Evolutionary conservation across 192 early-diverging fungal species (phyloP), one percentile per base, ranked within the genome.

Genomic region (Umbelopsis sp.): DNA sequence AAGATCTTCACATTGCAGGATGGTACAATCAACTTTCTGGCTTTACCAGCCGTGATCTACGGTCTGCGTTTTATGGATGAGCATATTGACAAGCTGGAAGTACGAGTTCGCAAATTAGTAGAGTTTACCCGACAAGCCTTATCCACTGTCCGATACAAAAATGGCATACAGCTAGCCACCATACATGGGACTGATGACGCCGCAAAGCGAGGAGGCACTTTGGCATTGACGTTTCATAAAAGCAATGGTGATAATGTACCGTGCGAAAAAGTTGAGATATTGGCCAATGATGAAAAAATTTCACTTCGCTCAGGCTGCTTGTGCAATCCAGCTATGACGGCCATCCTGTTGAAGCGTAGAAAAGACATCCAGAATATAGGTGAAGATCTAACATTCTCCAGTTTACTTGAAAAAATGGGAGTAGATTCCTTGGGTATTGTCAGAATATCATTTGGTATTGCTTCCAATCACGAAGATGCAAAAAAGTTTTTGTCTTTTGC

Each of bases 251-350:
- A 35, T 18, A 30, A 61, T 35, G 55, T 61, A 35, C 0, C 10
- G 13, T 61, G 55, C 25, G 55, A 35, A 4, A 27, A 61, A 18
- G 35, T 61, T 13, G 55, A 61, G 4, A 37, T 35, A 2, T 35
- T 61, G 18, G 55, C 55, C 27, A 61, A 37, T 25, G 35, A 61
- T 16, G 55, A 61, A 61, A 61, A 25, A n/a, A 61, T 61, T 0
- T 61, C 55, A 30, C 55, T 61, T 61, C 55, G 55, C 11, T 61
- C 55, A 35, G 55, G 55, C 5, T 61, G 55, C 55, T 18, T 61
- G 55, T 61, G 55, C 16, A 61, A 61, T 61, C 55, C 55, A 13
- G 55, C 55, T 18, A 61, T 61, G 55, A 13, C 55, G n/a, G 55
- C 55, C 4, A 61, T 61, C 18, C 33, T 61, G 4, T 12, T 33